These are phyloP conservation scores for Apiospora sp. DNA, from an alignment of 2,329 filamentous ascomycete species.

Conservation along the genomic window DNA sequence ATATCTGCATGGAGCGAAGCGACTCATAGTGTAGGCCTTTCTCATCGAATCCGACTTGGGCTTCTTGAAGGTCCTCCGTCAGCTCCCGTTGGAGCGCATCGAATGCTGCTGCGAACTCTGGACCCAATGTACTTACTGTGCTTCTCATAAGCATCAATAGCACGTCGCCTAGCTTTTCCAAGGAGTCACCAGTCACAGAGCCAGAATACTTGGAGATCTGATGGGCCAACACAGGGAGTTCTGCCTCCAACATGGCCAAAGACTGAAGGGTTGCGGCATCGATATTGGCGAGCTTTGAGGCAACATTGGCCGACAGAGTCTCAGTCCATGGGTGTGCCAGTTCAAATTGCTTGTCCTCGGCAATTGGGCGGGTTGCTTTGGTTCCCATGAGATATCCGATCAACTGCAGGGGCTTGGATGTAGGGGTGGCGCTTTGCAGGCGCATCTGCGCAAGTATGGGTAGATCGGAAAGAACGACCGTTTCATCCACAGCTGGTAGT, in stretches of 20 bases:
- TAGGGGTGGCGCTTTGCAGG: slow-evolving; percentile 46
- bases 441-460: slow-evolving; percentile 54
- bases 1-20: not conserved
- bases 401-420: slow-evolving; percentile 53
- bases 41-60: slow-evolving; percentile 34
- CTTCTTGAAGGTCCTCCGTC: slow-evolving; percentile 27
- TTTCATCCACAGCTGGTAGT: slow-evolving; percentile 44
- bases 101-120: slow-evolving; percentile 41
- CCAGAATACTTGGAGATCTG: slow-evolving; percentile 59
- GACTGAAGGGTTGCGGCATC: slow-evolving; percentile 64
- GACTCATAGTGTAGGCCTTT: slow-evolving; percentile 38
- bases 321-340: slow-evolving; percentile 55
- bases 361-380: slow-evolving; percentile 28
- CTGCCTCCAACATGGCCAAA: slow-evolving; percentile 69
- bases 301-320: slow-evolving; percentile 58
- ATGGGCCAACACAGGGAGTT: slow-evolving; percentile 67
- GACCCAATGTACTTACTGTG: slow-evolving; percentile 50
- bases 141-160: slow-evolving; percentile 56
- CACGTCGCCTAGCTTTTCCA: slow-evolving; percentile 56
- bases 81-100: slow-evolving; percentile 36
- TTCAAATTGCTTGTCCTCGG: slow-evolving; percentile 13
- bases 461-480: slow-evolving; percentile 58
- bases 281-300: slow-evolving; percentile 62
- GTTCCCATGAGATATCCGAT: slow-evolving; percentile 55
- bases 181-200: slow-evolving; percentile 58